Percentiles rank a stretch among this genome's conserved stretches.
Conservation (phyloP, 2,329 filamentous ascomycete species). For the Ceratocystis huliohia region DNA sequence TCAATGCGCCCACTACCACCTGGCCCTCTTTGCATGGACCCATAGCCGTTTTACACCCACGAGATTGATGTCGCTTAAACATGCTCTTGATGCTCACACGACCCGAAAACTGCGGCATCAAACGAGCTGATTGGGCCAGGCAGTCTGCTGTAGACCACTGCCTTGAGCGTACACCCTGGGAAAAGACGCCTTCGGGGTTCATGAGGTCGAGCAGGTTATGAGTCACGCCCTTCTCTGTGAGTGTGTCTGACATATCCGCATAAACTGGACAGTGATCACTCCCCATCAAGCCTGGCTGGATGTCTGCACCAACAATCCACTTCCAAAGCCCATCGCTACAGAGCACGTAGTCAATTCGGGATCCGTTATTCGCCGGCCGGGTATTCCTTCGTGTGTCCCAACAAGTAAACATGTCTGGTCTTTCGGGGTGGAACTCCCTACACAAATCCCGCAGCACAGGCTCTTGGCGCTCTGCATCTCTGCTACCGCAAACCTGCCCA, state of each 20-base stretch:
- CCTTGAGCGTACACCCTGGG: slow-evolving; percentile 48
- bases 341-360: slow-evolving; percentile 85
- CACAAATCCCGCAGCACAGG: slow-evolving; percentile 75
- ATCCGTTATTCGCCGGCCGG: slow-evolving; percentile 87
- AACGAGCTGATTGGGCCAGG: slow-evolving; percentile 62
- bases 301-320: slow-evolving; percentile 72
- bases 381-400: slow-evolving; percentile 94
- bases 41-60: too few relatives aligned
- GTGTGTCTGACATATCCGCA: slow-evolving; percentile 52
- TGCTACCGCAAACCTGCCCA: slow-evolving; percentile 35
- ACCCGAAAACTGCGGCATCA: slow-evolving; percentile 78
- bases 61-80: slow-evolving; percentile 42
- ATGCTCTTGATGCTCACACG: slow-evolving; percentile 83
- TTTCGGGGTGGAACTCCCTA: slow-evolving; percentile 63
- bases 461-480: slow-evolving; percentile 22
- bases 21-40: too few relatives aligned
- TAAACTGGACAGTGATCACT: slow-evolving; percentile 96
- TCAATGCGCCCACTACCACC: too few relatives aligned
- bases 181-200: slow-evolving; percentile 63
- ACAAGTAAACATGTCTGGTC: slow-evolving; percentile 88
- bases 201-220: slow-evolving; percentile 57
- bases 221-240: slow-evolving; percentile 38
- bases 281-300: slow-evolving; percentile 85
- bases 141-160: slow-evolving; percentile 56
- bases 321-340: slow-evolving; percentile 65